A percentile compares a stretch with the other conserved stretches of the same genome.
These are phyloP conservation scores for Penicillium sp. DNA, from an alignment of 2,329 filamentous ascomycete genomes.

Conservation along the genomic window DNA sequence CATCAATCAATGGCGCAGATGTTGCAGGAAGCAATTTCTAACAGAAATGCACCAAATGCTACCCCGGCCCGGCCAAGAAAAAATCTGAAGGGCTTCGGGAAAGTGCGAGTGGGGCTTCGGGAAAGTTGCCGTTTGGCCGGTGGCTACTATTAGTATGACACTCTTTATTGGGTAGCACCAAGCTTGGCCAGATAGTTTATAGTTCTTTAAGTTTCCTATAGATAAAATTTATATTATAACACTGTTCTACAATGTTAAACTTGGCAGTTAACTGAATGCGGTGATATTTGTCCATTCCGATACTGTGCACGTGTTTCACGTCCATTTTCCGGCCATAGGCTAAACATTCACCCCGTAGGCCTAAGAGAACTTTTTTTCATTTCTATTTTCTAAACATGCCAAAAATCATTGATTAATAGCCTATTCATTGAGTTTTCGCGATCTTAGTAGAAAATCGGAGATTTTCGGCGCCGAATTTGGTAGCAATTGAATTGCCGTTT, in stretches of 20 bases:
- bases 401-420: too few relatives aligned
- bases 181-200: neutral
- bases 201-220: neutral
- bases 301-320: neutral
- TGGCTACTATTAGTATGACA: neutral
- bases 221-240: neutral
- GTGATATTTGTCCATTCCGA: neutral
- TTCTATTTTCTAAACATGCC: too few relatives aligned
- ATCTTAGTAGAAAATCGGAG: too few relatives aligned
- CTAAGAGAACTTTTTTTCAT: too few relatives aligned
- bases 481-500: neutral
- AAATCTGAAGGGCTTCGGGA: slow-evolving; percentile 19
- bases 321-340: neutral
- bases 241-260: neutral
- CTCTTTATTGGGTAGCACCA: neutral
- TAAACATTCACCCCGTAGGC: neutral
- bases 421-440: too few relatives aligned
- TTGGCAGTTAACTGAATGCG: neutral
- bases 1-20: slow-evolving; percentile 11
- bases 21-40: slow-evolving; percentile 5
- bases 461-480: too few relatives aligned
- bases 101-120: slow-evolving; percentile 17
- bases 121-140: slow-evolving; percentile 5
- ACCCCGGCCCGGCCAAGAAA: slow-evolving; percentile 22
- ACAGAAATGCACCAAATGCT: slow-evolving; percentile 11